A percentile compares a stretch with the other conserved stretches of the same genome.
Evolutionary conservation across 2,329 filamentous ascomycete genomes (phyloP).

Genomic region (Exserohilum turcica): DNA sequence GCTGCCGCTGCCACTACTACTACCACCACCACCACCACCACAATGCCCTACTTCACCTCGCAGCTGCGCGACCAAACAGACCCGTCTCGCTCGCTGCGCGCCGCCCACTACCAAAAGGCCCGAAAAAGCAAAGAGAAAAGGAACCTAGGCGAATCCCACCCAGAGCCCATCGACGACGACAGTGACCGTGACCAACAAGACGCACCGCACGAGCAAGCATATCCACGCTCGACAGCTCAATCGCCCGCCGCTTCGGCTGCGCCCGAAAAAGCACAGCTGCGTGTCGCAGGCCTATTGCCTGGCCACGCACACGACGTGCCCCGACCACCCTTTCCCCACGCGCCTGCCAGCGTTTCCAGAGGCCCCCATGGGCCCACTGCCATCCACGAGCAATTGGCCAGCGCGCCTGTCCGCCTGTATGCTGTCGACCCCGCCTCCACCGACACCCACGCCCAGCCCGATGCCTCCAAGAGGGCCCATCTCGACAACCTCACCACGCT

Average conservation of each 20-base stretch:
- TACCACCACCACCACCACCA: conserved; percentile 4
- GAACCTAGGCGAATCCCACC: conserved; percentile 15
- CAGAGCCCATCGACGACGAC: conserved; percentile 23
- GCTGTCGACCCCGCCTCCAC: conserved; percentile 28
- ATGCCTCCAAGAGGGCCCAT: conserved; percentile 58
- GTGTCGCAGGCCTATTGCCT: conserved; percentile 50
- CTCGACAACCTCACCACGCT: conserved; percentile 70
- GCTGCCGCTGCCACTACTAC: background rate
- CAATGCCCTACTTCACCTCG: conserved; percentile 44
- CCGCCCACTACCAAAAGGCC: conserved; percentile 33
- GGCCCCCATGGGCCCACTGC: conserved; percentile 23
- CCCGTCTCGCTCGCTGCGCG: conserved; percentile 41
- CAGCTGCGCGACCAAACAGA: conserved; percentile 36
- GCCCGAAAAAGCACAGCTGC: conserved; percentile 38
- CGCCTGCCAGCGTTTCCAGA: conserved; percentile 31
- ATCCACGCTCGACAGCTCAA: conserved; percentile 16
- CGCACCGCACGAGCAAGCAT: conserved; percentile 1
- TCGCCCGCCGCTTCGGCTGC: conserved; percentile 25
- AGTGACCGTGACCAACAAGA: background rate
- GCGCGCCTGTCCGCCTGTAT: conserved; percentile 50
- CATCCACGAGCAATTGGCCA: conserved; percentile 50
- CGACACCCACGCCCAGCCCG: conserved; percentile 18
- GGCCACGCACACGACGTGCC: conserved; percentile 48
- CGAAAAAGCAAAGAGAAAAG: conserved; percentile 32
- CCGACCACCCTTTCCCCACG: conserved; percentile 53